phyloP scores from a whole-genome alignment of 2,329 filamentous ascomycete species.

The Cercospora canescens region DNA sequence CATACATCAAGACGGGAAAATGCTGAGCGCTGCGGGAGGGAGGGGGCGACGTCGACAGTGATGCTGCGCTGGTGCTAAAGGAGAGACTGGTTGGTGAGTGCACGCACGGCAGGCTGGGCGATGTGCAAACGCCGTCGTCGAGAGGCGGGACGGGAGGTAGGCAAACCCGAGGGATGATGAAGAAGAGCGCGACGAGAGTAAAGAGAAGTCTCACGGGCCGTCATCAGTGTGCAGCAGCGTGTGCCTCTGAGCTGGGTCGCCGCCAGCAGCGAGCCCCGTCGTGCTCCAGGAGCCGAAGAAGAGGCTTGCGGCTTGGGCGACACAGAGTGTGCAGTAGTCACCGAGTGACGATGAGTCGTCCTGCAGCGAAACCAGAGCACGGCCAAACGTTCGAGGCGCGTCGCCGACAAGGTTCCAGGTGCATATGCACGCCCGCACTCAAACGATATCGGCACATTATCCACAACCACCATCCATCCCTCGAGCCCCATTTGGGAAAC shows the following conservation, averaged over 20 bases:
- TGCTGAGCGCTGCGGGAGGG: neutral
- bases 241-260: neutral
- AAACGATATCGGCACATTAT: neutral
- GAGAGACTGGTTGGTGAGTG: neutral
- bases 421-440: neutral
- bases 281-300: slow-evolving; percentile 5
- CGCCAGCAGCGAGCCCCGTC: neutral
- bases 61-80: neutral
- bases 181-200: neutral
- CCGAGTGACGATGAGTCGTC: slow-evolving; percentile 3
- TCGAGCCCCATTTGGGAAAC: too few relatives aligned
- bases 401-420: neutral
- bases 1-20: slow-evolving; percentile 10
- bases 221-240: neutral
- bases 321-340: neutral
- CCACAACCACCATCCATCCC: neutral
- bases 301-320: slow-evolving; percentile 2
- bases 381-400: neutral
- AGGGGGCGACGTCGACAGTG: neutral
- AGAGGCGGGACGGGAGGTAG: neutral
- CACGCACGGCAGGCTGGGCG: neutral
- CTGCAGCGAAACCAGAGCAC: slow-evolving; percentile 2
- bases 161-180: neutral
- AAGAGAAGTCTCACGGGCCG: neutral
- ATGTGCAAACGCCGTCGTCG: neutral